Evolutionary conservation across 345 rosid genomes (phyloP).

Genomic region (Erysimum cheiranthoides): DNA sequence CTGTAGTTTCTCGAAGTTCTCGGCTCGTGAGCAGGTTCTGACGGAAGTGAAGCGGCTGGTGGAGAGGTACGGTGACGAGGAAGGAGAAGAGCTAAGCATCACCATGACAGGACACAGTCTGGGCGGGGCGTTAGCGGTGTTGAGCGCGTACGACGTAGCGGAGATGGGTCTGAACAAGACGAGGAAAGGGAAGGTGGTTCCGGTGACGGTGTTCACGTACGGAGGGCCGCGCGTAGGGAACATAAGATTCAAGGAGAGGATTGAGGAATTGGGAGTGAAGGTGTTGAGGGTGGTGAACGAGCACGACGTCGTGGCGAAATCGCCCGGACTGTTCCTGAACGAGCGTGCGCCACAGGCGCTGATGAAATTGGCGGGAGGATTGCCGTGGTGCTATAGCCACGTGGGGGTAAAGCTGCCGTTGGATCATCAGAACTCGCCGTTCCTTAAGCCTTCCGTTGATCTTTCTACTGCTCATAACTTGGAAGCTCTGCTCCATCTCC

Average conservation of each 20-base stretch:
- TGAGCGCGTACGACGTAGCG: slow-evolving; percentile 71
- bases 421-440: slow-evolving; percentile 68
- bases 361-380: slow-evolving; percentile 55
- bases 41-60: slow-evolving; percentile 57
- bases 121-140: slow-evolving; percentile 68
- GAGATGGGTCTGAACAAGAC: slow-evolving; percentile 60
- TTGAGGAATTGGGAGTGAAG: slow-evolving; percentile 60
- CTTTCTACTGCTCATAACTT: slow-evolving; percentile 63
- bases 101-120: slow-evolving; percentile 77
- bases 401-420: slow-evolving; percentile 65
- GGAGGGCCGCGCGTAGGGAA: slow-evolving; percentile 79
- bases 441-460: slow-evolving; percentile 54
- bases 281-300: slow-evolving; percentile 70
- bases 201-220: slow-evolving; percentile 53
- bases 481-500: slow-evolving; percentile 73
- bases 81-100: slow-evolving; percentile 55
- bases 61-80: slow-evolving; percentile 55
- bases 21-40: slow-evolving; percentile 67
- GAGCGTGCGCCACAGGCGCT: slow-evolving; percentile 49
- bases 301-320: slow-evolving; percentile 61
- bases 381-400: slow-evolving; percentile 77
- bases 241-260: slow-evolving; percentile 57
- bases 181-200: slow-evolving; percentile 53
- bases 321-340: slow-evolving; percentile 73
- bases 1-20: slow-evolving; percentile 61